Base-by-base conservation (phyloP, 2,329 filamentous ascomycete genomes). In the Fusarium sp. region DNA sequence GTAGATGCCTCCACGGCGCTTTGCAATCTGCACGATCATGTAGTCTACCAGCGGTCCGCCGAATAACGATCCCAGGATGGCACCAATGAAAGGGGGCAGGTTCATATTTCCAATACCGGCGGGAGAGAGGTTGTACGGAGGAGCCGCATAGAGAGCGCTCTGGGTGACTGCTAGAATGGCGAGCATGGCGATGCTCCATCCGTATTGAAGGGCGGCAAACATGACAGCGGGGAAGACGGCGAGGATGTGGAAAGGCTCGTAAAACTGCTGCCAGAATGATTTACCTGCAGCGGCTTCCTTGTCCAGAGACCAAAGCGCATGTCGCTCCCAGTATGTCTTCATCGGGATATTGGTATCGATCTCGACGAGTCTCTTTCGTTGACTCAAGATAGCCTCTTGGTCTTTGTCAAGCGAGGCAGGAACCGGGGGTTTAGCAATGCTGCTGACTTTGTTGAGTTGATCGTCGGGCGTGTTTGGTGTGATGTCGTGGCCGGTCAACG, bases 21-120 rank as follows among this genome's bases (percentile, higher is more conserved):
- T 76, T 0, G 74, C 71, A 2, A 76, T 33, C n/a, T 67, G 63
- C 6, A 76, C 66, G 1, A 76, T 74, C 0, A 58, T 52, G 18
- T 67, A 76, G 6, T 76, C 74, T 0, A 70, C 47, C 0, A 76
- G 36, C 0, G 68, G 66, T 0, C 74, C 74, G 1, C 74, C 74
- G 16, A 74, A 74, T 0, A 76, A 3, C 1, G 67, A 62, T 5
- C 74, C 74, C 1, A 76, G 29, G 0, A 74, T 22, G 0, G 69
- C 31, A 1, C 74, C 74, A 3, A 76, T 70, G 16, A 75, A 69
- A 0, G 71, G 71, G 1, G 74, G 73, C 10, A 76, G n/a, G 9
- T 76, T 74, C 74, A 76, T 76, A 13, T 73, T 72, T 13, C 74
- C 74, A 2, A 76, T 40, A 1, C 66, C 71, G 0, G 74, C 74